Percentiles rank a stretch among this genome's conserved stretches.
These are phyloP conservation scores for Isabelozyma rhagii DNA, from an alignment of 805 yeast genomes.

Conservation along the genomic window DNA sequence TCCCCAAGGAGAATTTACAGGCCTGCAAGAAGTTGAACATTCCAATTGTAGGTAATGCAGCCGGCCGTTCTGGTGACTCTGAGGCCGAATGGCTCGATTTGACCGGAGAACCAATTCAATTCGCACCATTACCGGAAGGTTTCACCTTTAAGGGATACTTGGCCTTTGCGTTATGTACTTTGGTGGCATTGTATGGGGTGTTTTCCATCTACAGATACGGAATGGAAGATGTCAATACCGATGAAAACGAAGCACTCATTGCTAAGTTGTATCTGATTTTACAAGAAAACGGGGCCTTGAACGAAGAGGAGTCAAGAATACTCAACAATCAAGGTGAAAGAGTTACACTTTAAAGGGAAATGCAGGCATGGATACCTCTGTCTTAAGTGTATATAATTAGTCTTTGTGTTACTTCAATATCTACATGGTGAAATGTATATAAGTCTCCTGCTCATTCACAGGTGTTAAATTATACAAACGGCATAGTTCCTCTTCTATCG, in stretches of 20 bases:
- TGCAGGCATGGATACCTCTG: neutral
- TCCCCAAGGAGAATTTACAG: slow-evolving; percentile 48
- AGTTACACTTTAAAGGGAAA: neutral
- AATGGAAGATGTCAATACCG: slow-evolving; percentile 54
- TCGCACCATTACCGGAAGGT: slow-evolving; percentile 62
- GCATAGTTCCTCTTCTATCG: too few relatives aligned
- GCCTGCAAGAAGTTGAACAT: slow-evolving; percentile 48
- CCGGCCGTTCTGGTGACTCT: slow-evolving; percentile 48
- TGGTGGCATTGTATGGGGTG: slow-evolving; percentile 59
- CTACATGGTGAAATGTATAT: too few relatives aligned
- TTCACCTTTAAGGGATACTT: slow-evolving; percentile 69
- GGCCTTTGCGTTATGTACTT: slow-evolving; percentile 54
- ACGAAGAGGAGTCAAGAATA: slow-evolving; percentile 25
- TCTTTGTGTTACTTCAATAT: too few relatives aligned
- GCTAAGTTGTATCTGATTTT: slow-evolving; percentile 28
- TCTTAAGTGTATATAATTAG: too few relatives aligned
- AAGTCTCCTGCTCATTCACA: too few relatives aligned
- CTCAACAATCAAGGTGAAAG: slow-evolving; percentile 3
- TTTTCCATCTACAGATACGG: slow-evolving; percentile 61
- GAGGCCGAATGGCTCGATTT: slow-evolving; percentile 52
- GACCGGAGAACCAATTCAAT: slow-evolving; percentile 59
- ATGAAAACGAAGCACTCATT: slow-evolving; percentile 45
- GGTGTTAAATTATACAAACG: too few relatives aligned
- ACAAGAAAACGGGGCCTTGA: slow-evolving; percentile 25
- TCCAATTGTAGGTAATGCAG: slow-evolving; percentile 64